Evolutionary conservation across 2,329 filamentous ascomycete species (phyloP), one percentile per base, ranked within the genome.

Genomic region (Orbilia javanica): DNA sequence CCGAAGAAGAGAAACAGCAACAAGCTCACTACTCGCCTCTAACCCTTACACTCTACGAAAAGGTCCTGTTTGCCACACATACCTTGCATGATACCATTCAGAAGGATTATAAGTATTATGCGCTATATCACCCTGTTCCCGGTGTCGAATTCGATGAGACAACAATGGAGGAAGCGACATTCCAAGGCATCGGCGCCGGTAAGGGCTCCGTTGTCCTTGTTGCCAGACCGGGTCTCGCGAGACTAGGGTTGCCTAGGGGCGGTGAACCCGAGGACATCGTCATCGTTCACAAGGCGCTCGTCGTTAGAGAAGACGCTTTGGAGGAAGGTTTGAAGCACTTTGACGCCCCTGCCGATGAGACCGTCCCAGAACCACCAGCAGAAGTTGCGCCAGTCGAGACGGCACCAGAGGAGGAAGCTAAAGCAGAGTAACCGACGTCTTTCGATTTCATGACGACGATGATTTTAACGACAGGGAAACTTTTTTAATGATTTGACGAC

Each of bases 221-320:
- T 36, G 73, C 52, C 2, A 60, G 73, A 48, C 73, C 73, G 4
- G 73, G 73, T 31, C 52, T 77, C 4, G 73, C 66, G n/a, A 71
- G 73, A 18, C 27, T 77, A 13, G 73, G 73, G 3, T 53, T 77
- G 29, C 73, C 73, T 1, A 50, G 44, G 53, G 73, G 73, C 6
- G 73, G 73, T 13, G 73, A 77, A 22, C 66, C 73, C 3, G 73
- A 77, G 15, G 73, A 77, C 27, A 77, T 77, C n/a, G 13, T 64
- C 20, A 77, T 77, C n/a, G 73, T 77, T 11, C 73, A 77, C 52
- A 77, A 77, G 50, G 73, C 73, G 20, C 66, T 77, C 6, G 73
- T 77, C 8, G 66, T 77, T 20, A 36, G 73, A 39, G 73, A 77
- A 11, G 66, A 70, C 15, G 73, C 66, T 22, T 63, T 77, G 42